Evolutionary conservation across 2,329 filamentous ascomycete genomes (phyloP), one percentile per base, ranked within the genome.

Genomic region (Pezicula radicicola): DNA sequence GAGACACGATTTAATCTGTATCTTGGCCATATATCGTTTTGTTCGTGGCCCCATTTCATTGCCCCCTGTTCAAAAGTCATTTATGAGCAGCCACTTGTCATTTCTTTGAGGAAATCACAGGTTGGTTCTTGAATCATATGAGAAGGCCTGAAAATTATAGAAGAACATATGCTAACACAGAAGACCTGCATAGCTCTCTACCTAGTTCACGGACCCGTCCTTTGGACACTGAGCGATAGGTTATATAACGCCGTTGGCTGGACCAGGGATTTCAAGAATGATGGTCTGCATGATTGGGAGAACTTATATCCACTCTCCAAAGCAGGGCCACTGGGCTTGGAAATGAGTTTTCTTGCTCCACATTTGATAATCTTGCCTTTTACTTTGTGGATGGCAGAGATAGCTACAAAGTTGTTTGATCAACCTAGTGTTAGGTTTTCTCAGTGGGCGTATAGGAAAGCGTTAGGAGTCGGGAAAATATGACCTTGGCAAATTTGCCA

Each of bases 171-270:
- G 30, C 30, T 33, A 33, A 33, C 30, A 3, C 30, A 10, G 30
- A 33, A 10, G 9, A 5, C 30, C 7, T 33, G 30, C 9, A 33
- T 13, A 33, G 73, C 79, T 1, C 69, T 88, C 10, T 88, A 88
- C 66, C 71, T 87, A 9, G 74, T 86, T 10, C 84, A 88, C 57
- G 84, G 84, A 0, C 83, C 83, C 0, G 65, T 88, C 1, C 68
- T 87, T 1, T 79, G 74, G 72, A 74, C 73, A 0, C 48, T 87
- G 1, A 84, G 83, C 3, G 83, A 89, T 62, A 72, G 85, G 36
- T 19, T 89, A 1, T 88, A 88, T 65, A 74, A 78, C 5, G 80
- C 81, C 6, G 74, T 76, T 0, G 85, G 85, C 9, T 84, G 79
- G 71, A 61, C 68, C 3, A 75, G 76, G 42, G 68, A 74, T 1